Evolutionary conservation across 805 yeast species (phyloP).

Genomic region (Schwanniomyces vanrijiae): DNA sequence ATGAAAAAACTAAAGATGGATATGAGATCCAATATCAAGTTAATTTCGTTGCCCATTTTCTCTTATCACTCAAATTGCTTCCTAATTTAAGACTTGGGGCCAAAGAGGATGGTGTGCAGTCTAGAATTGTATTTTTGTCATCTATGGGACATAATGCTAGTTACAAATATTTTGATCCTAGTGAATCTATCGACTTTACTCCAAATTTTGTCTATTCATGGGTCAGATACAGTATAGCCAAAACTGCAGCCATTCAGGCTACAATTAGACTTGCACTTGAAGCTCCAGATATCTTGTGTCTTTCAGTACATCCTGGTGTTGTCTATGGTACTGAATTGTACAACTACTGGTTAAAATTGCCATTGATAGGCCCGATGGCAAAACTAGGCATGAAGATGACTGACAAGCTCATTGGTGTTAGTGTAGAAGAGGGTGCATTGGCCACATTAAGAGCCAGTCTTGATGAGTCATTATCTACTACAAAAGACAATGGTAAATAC

Average conservation of each 20-base stretch:
- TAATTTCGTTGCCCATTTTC: conserved; percentile 33
- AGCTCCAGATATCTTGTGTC: conserved; percentile 29
- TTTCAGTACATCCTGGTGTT: conserved; percentile 42
- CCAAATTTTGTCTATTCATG: conserved; percentile 28
- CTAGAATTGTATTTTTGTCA: conserved; percentile 31
- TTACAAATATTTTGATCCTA: conserved; percentile 23
- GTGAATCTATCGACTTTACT: conserved; percentile 17
- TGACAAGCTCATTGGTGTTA: conserved; percentile 23
- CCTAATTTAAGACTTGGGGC: conserved; percentile 23
- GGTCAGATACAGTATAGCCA: conserved; percentile 37
- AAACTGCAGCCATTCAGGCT: conserved; percentile 32
- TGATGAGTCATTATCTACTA: conserved; percentile 22
- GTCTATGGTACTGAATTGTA: conserved; percentile 34
- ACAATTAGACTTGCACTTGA: conserved; percentile 24
- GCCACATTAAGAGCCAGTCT: conserved; percentile 35
- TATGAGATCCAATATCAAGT: conserved; percentile 44
- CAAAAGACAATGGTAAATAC: conserved; percentile 28
- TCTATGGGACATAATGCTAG: conserved; percentile 34
- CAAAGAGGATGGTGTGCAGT: conserved; percentile 13
- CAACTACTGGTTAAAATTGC: conserved; percentile 25
- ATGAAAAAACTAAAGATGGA: conserved; percentile 33
- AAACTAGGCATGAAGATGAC: conserved; percentile 12
- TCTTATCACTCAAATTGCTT: conserved; percentile 29
- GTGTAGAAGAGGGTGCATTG: conserved; percentile 33
- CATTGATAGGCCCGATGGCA: conserved; percentile 21